These are phyloP conservation scores for Bonia amplexicaulis DNA, from an alignment of 176 grass and related monocot species.

Conservation along the genomic window DNA sequence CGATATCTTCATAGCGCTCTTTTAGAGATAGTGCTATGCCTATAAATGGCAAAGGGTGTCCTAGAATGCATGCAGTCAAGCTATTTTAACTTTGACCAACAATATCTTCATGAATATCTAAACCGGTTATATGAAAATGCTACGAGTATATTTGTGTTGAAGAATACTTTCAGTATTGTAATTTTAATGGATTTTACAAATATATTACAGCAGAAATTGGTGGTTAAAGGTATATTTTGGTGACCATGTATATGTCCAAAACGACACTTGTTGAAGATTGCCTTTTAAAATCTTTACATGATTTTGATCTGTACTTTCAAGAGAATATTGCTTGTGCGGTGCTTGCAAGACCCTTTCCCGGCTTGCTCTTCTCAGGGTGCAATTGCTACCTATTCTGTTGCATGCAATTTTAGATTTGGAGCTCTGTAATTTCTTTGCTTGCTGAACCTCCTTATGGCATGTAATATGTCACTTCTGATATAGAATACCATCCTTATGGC, in stretches of 20 bases:
- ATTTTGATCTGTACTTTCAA: slow-evolving; percentile 7
- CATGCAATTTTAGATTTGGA: background rate
- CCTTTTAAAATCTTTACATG: background rate
- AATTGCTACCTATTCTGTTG: background rate
- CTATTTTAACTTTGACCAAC: background rate
- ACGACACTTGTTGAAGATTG: background rate
- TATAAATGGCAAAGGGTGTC: background rate
- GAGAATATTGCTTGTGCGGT: background rate
- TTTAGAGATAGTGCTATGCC: background rate
- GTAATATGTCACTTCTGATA: background rate
- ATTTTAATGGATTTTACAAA: background rate
- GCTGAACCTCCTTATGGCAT: background rate
- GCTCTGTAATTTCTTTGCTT: background rate
- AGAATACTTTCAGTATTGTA: background rate
- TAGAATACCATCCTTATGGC: background rate
- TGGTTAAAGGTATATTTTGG: background rate
- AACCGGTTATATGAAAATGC: background rate
- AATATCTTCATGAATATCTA: background rate
- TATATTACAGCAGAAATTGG: background rate
- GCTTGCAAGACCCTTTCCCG: background rate
- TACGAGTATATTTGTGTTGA: background rate
- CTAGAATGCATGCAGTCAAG: background rate
- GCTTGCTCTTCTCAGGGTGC: background rate
- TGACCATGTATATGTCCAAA: background rate
- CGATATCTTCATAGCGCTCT: background rate